Percentiles rank a stretch among this genome's conserved stretches.
These are phyloP conservation scores for Paramecium biaurelia DNA, from an alignment of 73 alveolate species.

Conservation along the genomic window DNA sequence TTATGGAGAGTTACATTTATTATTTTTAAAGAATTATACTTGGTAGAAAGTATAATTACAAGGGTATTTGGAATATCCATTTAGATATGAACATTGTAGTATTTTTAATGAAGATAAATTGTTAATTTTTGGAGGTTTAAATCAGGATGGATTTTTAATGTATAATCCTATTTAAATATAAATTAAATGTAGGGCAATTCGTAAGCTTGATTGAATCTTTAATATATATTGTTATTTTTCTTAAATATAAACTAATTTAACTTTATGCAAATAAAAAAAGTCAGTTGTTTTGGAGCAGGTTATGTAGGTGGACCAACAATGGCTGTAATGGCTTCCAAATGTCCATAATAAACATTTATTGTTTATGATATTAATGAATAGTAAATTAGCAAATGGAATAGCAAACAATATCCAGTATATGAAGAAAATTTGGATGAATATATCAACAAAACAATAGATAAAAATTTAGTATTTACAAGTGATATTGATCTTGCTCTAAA, in stretches of 20 bases:
- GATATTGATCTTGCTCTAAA: conserved; percentile 73
- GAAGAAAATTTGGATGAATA: neutral
- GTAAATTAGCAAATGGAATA: conserved; percentile 77
- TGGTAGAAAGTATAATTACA: neutral
- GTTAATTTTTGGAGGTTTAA: neutral
- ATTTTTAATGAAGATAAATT: neutral
- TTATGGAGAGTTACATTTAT: neutral
- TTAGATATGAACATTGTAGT: neutral
- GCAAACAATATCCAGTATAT: conserved; percentile 7
- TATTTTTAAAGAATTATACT: neutral
- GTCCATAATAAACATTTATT: conserved; percentile 73
- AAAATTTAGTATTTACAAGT: conserved; percentile 77
- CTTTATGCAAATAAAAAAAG: conserved; percentile 42
- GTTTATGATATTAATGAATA: conserved; percentile 84
- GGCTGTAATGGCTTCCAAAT: conserved; percentile 87
- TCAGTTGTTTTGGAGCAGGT: conserved; percentile 96
- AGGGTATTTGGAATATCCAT: neutral
- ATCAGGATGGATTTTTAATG: neutral
- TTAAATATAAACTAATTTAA: neutral
- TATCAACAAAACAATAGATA: conserved; percentile 5
- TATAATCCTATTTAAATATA: neutral
- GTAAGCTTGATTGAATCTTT: neutral
- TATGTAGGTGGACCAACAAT: conserved; percentile 96
- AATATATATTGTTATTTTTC: neutral
- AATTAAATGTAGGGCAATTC: neutral